These are phyloP conservation scores for Microdochium bolleyi DNA, from an alignment of 2,329 filamentous ascomycete species.

Conservation along the genomic window DNA sequence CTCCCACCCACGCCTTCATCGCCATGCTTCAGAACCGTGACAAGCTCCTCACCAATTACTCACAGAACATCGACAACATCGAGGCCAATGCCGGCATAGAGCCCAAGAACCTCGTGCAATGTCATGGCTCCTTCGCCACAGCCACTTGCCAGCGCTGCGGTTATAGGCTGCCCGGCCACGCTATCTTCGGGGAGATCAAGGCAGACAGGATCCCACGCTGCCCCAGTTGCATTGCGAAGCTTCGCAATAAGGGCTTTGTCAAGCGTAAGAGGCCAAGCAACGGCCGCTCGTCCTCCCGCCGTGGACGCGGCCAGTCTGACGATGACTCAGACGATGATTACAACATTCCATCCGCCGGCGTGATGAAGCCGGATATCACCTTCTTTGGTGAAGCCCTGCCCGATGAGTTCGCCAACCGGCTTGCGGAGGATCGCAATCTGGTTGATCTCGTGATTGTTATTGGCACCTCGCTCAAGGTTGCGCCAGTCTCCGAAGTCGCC, in stretches of 20 bases:
- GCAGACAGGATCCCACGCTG: constrained; percentile 72
- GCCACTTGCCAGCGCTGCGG: constrained; percentile 82
- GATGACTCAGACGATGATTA: constrained; percentile 46
- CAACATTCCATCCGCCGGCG: constrained; percentile 60
- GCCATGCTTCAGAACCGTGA: constrained; percentile 77
- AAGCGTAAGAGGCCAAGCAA: constrained; percentile 48
- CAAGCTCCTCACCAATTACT: constrained; percentile 94
- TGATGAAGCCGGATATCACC: constrained; percentile 97
- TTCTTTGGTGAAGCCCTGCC: constrained; percentile 94
- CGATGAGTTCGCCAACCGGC: constrained; percentile 69
- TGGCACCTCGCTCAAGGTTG: constrained; percentile 91
- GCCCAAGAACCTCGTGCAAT: constrained; percentile 81
- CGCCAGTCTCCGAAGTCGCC: constrained; percentile 87
- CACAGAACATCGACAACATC: constrained; percentile 97
- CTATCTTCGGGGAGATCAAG: constrained; percentile 73
- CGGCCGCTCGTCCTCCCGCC: constrained; percentile 15
- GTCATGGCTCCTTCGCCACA: constrained; percentile 91
- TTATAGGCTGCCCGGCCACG: constrained; percentile 64
- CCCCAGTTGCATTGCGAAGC: constrained; percentile 54
- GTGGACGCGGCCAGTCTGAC: constrained; percentile 36
- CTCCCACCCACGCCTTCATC: constrained; percentile 93
- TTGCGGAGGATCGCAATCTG: constrained; percentile 72
- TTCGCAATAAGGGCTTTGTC: constrained; percentile 39
- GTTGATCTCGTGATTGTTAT: constrained; percentile 93
- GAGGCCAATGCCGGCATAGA: constrained; percentile 79